Evolutionary conservation across 1,139 yeast species (phyloP).

Genomic region (Yamadazyma atmosphaerica): DNA sequence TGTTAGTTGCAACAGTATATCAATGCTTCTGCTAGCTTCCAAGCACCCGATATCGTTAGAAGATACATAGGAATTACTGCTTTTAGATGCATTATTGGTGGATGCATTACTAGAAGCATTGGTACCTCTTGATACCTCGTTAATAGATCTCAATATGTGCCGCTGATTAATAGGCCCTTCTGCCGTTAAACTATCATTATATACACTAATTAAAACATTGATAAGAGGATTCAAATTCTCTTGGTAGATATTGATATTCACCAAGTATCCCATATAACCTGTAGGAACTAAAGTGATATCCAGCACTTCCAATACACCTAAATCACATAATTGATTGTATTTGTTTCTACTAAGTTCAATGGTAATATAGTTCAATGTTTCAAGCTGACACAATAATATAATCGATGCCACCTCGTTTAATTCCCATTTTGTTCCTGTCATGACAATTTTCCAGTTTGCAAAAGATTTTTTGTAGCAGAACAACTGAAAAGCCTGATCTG

Average conservation of each 20-base stretch:
- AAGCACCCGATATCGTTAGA: too few relatives aligned
- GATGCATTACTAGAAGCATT: too few relatives aligned
- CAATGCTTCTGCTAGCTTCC: constrained; percentile 6
- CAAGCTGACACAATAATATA: constrained; percentile 9
- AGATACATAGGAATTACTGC: neutral
- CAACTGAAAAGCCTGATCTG: constrained; percentile 1
- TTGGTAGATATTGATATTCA: constrained; percentile 9
- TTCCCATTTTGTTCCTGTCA: constrained; percentile 7
- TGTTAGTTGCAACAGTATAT: constrained; percentile 10
- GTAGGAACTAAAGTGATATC: constrained; percentile 12
- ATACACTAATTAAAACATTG: constrained; percentile 7
- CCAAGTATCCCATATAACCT: constrained; percentile 13
- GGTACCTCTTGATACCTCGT: constrained; percentile 5
- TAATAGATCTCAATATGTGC: constrained; percentile 6
- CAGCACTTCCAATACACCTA: constrained; percentile 1
- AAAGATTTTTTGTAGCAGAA: constrained; percentile 7
- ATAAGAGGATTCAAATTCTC: constrained; percentile 10
- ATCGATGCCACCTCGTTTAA: constrained; percentile 6
- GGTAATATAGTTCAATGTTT: constrained; percentile 9
- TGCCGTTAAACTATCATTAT: constrained; percentile 2
- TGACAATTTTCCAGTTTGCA: constrained; percentile 10
- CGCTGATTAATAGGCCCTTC: neutral
- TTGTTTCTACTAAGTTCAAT: constrained; percentile 9
- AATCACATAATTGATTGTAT: constrained; percentile 7
- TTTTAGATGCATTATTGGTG: too few relatives aligned